These are phyloP conservation scores for Agrostemma githago DNA, from an alignment of 148 eudicot species.

Conservation along the genomic window DNA sequence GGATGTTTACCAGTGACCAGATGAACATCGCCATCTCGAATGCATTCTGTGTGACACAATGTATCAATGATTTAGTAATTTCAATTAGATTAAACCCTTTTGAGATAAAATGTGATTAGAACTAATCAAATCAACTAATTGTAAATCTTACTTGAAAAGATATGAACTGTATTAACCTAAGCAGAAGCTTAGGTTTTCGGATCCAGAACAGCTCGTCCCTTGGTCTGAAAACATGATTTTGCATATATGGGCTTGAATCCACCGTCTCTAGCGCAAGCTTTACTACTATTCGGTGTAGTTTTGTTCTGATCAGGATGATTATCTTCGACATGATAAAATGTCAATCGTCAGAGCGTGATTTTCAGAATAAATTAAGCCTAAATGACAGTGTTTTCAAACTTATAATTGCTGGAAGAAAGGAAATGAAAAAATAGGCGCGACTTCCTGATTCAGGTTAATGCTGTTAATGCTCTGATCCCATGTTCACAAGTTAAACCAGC, in stretches of 20 bases:
- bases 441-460: no score
- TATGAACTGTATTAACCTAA: conserved; percentile 58
- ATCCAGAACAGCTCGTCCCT: conserved; percentile 88
- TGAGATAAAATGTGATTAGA: no score
- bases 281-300: conserved; percentile 64
- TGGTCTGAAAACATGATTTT: conserved; percentile 40
- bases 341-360: neutral
- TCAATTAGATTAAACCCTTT: no score
- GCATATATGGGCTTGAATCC: conserved; percentile 37
- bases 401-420: no score
- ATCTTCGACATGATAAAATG: conserved; percentile 30
- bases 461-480: no score
- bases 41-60: conserved; percentile 45
- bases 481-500: no score
- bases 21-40: conserved; percentile 74
- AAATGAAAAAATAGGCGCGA: no score
- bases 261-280: conserved; percentile 65
- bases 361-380: neutral
- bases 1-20: conserved; percentile 61
- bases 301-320: conserved; percentile 54
- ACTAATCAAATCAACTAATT: no score
- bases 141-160: no score
- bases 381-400: no score
- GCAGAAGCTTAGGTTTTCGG: conserved; percentile 61
- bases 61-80: neutral